Percentiles rank a stretch among this genome's conserved stretches.
Evolutionary conservation across 352 stramenopile species (phyloP).

Genomic region (Phytophthora pistaciae): DNA sequence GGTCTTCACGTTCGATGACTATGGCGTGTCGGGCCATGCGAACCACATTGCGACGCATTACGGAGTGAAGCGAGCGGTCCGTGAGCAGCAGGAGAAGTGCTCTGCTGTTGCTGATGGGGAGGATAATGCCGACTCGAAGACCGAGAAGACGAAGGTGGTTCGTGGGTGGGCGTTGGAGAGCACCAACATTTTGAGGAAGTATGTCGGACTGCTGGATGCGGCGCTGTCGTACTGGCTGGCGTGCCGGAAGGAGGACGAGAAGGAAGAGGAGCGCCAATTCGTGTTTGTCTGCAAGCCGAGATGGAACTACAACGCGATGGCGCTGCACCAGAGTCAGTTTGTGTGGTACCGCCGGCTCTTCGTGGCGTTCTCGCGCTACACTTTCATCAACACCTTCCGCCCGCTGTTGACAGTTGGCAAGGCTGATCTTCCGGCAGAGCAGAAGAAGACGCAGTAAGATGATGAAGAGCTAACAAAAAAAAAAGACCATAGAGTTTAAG

Average conservation of each 20-base stretch:
- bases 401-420: conserved; percentile 47
- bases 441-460: conserved; percentile 45
- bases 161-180: conserved; percentile 77
- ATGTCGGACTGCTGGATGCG: conserved; percentile 84
- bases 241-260: conserved; percentile 10
- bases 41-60: conserved; percentile 92
- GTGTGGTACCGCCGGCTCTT: conserved; percentile 97
- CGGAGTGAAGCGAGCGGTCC: conserved; percentile 61
- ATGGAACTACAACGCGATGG: conserved; percentile 94
- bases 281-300: conserved; percentile 67
- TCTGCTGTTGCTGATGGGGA: conserved; percentile 1
- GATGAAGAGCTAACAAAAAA: not conserved
- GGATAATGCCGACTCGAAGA: conserved; percentile 1
- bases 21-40: conserved; percentile 93
- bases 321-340: conserved; percentile 94
- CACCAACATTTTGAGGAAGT: conserved; percentile 88
- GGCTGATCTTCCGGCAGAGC: conserved; percentile 16
- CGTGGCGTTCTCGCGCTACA: conserved; percentile 96
- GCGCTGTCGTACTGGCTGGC: conserved; percentile 55
- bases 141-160: conserved; percentile 31
- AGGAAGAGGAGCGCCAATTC: conserved; percentile 42
- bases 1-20: conserved; percentile 95
- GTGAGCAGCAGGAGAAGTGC: conserved; percentile 55
- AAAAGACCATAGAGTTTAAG: no score
- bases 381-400: conserved; percentile 93